Evolutionary conservation across 345 rosid genomes (phyloP).

Genomic region (Garcia nutans): DNA sequence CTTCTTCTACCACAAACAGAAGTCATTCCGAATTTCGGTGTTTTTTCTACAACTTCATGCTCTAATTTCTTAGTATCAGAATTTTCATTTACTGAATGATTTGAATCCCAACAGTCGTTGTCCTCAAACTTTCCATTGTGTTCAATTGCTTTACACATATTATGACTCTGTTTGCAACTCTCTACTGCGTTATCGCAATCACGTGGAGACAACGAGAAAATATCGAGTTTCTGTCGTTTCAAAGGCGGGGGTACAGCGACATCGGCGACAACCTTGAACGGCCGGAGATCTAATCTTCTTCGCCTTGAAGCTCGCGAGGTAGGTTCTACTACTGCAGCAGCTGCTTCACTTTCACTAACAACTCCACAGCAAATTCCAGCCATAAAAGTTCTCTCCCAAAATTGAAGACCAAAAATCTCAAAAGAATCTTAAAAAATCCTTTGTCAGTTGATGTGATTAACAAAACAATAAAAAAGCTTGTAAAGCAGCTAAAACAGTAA

Average conservation of each 20-base stretch:
- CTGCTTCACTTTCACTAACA: conserved; percentile 62
- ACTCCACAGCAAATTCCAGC: conserved; percentile 83
- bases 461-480: neutral
- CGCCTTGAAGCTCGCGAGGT: conserved; percentile 49
- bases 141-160: neutral
- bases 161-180: neutral
- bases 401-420: neutral
- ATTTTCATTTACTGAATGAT: neutral
- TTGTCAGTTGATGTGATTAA: too few species aligned
- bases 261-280: conserved; percentile 51
- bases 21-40: conserved; percentile 67
- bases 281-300: conserved; percentile 57
- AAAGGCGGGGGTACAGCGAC: conserved; percentile 38
- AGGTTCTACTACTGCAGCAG: conserved; percentile 47
- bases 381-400: conserved; percentile 28
- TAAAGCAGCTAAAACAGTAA: too few species aligned
- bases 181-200: conserved; percentile 24
- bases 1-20: conserved; percentile 91
- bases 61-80: neutral
- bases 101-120: neutral
- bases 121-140: neutral
- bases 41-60: conserved; percentile 6
- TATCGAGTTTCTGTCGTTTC: conserved; percentile 50
- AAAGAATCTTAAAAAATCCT: neutral
- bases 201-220: neutral